phyloP scores from a whole-genome alignment of 805 yeast genomes.

The Myxozyma kluyveri region DNA sequence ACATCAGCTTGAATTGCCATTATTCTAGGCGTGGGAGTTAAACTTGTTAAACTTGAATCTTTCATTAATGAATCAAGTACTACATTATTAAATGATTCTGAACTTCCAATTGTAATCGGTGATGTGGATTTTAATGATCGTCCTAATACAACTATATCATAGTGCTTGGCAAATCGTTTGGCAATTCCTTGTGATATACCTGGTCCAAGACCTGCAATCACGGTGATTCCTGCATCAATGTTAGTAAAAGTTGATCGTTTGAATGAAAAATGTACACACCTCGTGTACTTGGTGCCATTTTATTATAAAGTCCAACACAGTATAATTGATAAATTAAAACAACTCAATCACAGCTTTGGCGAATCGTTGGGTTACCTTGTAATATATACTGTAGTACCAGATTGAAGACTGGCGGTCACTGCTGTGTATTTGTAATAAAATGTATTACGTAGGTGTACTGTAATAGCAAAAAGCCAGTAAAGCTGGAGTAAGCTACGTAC shows the following conservation, averaged over 20 bases:
- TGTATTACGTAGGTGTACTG: too few relatives aligned
- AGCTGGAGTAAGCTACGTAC: too few relatives aligned
- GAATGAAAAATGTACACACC: background rate
- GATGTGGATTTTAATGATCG: constrained; percentile 9
- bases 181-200: constrained; percentile 22
- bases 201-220: constrained; percentile 26
- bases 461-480: too few relatives aligned
- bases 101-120: background rate
- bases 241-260: background rate
- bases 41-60: constrained; percentile 2
- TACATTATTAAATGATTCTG: background rate
- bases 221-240: constrained; percentile 14
- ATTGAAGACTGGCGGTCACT: too few relatives aligned
- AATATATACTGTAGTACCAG: too few relatives aligned
- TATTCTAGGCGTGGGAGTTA: constrained; percentile 7
- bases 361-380: too few relatives aligned
- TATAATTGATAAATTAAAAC: too few relatives aligned
- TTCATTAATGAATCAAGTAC: background rate
- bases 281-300: too few relatives aligned
- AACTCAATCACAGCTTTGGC: too few relatives aligned
- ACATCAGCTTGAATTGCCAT: constrained; percentile 18
- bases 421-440: too few relatives aligned
- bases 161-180: constrained; percentile 10
- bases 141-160: constrained; percentile 20
- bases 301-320: too few relatives aligned